Conservation (phyloP, 2,329 filamentous ascomycete genomes). For the Arachnomyces sp. region DNA sequence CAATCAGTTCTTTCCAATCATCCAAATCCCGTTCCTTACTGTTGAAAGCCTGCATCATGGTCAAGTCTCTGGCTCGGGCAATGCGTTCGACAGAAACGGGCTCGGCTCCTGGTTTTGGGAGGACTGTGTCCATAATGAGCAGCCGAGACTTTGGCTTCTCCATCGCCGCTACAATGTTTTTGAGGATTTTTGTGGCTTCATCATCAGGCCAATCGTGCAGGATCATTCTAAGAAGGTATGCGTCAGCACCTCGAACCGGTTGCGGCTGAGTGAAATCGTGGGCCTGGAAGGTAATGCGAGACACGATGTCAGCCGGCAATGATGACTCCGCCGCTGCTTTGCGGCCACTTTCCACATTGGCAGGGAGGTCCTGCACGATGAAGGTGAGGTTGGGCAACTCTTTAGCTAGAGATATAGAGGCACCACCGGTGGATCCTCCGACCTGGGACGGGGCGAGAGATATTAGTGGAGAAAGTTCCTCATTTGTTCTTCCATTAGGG, state of each 20-base stretch:
- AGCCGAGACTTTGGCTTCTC: constrained; percentile 16
- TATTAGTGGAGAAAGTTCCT: constrained; percentile 8
- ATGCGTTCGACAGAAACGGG: constrained; percentile 15
- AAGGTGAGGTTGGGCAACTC: constrained; percentile 37
- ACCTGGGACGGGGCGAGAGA: constrained; percentile 19
- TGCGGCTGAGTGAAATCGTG: constrained; percentile 34
- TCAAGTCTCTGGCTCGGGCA: constrained; percentile 26
- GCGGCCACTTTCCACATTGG: constrained; percentile 19
- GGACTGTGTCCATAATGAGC: constrained; percentile 27
- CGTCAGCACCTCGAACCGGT: constrained; percentile 20
- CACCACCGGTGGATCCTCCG: constrained; percentile 39
- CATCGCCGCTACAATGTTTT: constrained; percentile 26
- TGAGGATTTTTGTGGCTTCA: constrained; percentile 30
- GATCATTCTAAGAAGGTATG: constrained; percentile 32
- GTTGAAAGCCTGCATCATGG: constrained; percentile 31
- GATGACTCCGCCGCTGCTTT: constrained; percentile 17
- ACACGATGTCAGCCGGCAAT: constrained; percentile 19
- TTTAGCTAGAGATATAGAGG: constrained; percentile 35
- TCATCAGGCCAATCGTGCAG: constrained; percentile 36
- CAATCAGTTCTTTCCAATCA: constrained; percentile 26
- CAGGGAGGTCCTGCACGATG: constrained; percentile 38
- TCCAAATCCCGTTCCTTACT: constrained; percentile 26
- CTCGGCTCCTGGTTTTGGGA: constrained; percentile 22
- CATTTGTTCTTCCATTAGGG: too few relatives aligned
- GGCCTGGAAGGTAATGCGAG: constrained; percentile 20